A percentile compares a stretch with the other conserved stretches of the same genome.
Conservation (phyloP, 257 asterid species). For the Scutellaria galericulata region DNA sequence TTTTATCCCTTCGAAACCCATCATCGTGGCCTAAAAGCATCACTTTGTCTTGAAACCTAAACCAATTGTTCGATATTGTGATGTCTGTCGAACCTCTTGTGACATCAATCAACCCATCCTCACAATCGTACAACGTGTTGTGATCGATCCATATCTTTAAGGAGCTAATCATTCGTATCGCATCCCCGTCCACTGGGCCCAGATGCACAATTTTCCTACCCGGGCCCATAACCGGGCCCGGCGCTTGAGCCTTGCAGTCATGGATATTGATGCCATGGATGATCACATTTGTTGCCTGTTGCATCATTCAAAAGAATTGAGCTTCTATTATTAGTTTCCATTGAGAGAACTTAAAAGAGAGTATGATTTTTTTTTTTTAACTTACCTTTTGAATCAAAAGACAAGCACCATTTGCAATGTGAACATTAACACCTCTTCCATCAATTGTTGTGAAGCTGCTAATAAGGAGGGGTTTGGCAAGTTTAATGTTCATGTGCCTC, state of each 20-base stretch:
- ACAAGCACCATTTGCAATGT: slow-evolving; percentile 69
- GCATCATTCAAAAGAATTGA: not conserved
- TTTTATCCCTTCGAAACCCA: slow-evolving; percentile 57
- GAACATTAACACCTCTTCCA: slow-evolving; percentile 72
- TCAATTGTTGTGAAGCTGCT: slow-evolving; percentile 73
- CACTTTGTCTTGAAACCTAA: slow-evolving; percentile 71
- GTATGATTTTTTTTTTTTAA: not conserved
- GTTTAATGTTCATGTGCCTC: slow-evolving; percentile 64
- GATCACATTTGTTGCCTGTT: slow-evolving; percentile 72
- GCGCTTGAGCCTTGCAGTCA: slow-evolving; percentile 59
- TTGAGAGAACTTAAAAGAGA: not conserved
- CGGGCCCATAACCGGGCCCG: slow-evolving; percentile 64
- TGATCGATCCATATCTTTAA: slow-evolving; percentile 84
- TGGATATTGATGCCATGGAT: slow-evolving; percentile 74
- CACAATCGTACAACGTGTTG: slow-evolving; percentile 63
- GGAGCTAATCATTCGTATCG: slow-evolving; percentile 62
- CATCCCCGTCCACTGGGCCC: slow-evolving; percentile 79
- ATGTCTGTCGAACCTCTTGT: slow-evolving; percentile 78
- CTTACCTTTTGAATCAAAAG: slow-evolving; percentile 59
- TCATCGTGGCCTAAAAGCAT: slow-evolving; percentile 88
- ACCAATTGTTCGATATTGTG: slow-evolving; percentile 84
- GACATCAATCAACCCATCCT: slow-evolving; percentile 77
- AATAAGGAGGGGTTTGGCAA: slow-evolving; percentile 67
- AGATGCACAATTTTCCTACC: slow-evolving; percentile 41
- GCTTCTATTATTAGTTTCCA: no score